Evolutionary conservation across 306 rosid genomes (phyloP), one percentile per base, ranked within the genome.

Genomic region (Castanea crenata): DNA sequence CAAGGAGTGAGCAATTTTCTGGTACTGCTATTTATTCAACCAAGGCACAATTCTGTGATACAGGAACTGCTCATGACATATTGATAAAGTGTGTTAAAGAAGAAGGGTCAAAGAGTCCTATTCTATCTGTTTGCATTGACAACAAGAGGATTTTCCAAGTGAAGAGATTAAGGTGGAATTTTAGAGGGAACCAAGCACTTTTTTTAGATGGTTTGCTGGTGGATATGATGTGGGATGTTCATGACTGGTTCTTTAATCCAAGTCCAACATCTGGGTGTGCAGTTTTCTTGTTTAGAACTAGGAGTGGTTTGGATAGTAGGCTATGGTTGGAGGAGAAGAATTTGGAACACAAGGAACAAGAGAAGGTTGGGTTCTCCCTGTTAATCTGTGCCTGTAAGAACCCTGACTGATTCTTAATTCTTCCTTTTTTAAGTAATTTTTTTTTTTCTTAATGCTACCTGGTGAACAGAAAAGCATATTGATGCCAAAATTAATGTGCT

Each of bases 151-250:
- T 91, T 13, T 93, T 96, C 14, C 74, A 93, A 79, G 97, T 89
- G 64, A 91, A 83, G 83, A 87, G 94, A 75, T 77, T 93, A 80
- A 86, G 82, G 83, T 93, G 97, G 99, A 96, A 96, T 81, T 96
- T 96, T 79, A 88, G 99, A 19, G 99, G 99, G 78, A 96, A 96
- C 77, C 97, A 91, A 46, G 87, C 94, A 1, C 85, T 93, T 3
- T 96, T 96, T 68, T 82, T 93, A 20, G 96, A 96, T 70, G 99
- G 98, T 25, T 82, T 91, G 81, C 55, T 96, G 51, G 97, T 96
- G 41, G 99, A 96, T 54, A 76, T 96, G 91, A 87, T 96, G 99
- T 96, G 99, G 99, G 99, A 96, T 44, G 86, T 96, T 58, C 96
- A 96, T 75, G 96, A 88, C 71, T 96, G 99, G 99, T 49, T 96